Evolutionary conservation across 2,329 filamentous ascomycete genomes (phyloP), one percentile per base, ranked within the genome.

Genomic region (Beauveria scarabaeidicola): DNA sequence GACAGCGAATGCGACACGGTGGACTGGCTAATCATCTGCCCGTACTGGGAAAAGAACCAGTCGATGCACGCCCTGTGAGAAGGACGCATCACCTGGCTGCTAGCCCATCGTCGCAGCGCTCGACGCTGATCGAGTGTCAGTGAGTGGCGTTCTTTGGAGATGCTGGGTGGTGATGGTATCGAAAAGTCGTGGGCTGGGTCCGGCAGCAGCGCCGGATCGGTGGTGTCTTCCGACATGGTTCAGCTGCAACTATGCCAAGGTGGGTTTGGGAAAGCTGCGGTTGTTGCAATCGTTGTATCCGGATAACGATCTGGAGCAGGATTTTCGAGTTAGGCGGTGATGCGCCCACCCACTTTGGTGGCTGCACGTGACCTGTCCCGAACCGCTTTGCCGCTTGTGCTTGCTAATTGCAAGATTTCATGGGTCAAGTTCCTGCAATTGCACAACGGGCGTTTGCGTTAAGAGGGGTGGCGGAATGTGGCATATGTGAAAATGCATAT

Each of bases 11-110:
- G 82, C 51, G 81, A 84, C 47, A 85, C 83, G 65, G 82, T 85
- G 17, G 81, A 84, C 70, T 85, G 82, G 67, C 81, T 84, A 66
- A 85, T 84, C 64, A 78, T 77, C 69, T 83, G 81, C 69, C 80
- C 78, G 67, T 82, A 85, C 68, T 84, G 77, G 59, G 69, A 68
- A 64, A 75, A 78, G 72, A 85, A 85, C 82, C 82, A 85, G 66
- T 85, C 81, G 66, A 85, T 85, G 74, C 82, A 85, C 38, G 80
- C 77, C 70, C 83, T 83, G 70, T 85, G 82, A 27, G 79, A 82
- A 7, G 82, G 82, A 2, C 82, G 78, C 27, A 79, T 76, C 15
- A 78, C 71, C 66, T 85, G 82, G 44, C 74, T 74, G 65, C 81
- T 81, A 25, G 82, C 82, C 82, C 82, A 85, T 63, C 80, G 76